Conservation (phyloP, 176 grass and related monocot species). For the Saccharum officinarum region DNA sequence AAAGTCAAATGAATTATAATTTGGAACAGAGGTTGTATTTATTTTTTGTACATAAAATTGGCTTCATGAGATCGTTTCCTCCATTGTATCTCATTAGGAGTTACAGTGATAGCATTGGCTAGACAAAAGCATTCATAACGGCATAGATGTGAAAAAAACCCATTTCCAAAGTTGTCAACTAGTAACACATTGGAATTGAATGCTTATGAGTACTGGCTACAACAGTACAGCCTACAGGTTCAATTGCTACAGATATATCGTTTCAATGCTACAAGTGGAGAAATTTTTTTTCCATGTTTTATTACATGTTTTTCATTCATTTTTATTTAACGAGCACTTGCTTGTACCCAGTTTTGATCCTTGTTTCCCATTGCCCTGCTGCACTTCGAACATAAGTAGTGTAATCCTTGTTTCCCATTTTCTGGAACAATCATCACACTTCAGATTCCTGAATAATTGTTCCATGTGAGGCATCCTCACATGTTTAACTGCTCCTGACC, state of each 20-base stretch:
- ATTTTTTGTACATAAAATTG: slow-evolving; percentile 12
- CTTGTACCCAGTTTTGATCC: not conserved
- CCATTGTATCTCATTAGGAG: not conserved
- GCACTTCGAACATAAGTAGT: not conserved
- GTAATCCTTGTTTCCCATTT: slow-evolving; percentile 2
- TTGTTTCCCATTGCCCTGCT: not conserved
- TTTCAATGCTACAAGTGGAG: not conserved
- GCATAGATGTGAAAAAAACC: not conserved
- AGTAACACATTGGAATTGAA: not conserved
- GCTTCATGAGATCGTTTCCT: not conserved
- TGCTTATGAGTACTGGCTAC: not conserved
- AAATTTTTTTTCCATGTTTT: not conserved
- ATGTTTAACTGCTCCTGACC: slow-evolving; percentile 19
- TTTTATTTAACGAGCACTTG: not conserved
- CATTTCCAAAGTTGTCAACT: not conserved
- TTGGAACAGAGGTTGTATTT: not conserved
- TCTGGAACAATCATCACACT: not conserved
- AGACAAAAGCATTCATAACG: slow-evolving; percentile 1
- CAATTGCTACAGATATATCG: not conserved
- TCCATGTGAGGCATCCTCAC: not conserved
- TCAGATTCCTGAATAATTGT: not conserved
- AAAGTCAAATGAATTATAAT: no score
- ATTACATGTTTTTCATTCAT: not conserved
- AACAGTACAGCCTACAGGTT: not conserved
- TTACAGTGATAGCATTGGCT: not conserved